phyloP scores from a whole-genome alignment of 106 monocot genomes.

The Hemerocallis citrina region DNA sequence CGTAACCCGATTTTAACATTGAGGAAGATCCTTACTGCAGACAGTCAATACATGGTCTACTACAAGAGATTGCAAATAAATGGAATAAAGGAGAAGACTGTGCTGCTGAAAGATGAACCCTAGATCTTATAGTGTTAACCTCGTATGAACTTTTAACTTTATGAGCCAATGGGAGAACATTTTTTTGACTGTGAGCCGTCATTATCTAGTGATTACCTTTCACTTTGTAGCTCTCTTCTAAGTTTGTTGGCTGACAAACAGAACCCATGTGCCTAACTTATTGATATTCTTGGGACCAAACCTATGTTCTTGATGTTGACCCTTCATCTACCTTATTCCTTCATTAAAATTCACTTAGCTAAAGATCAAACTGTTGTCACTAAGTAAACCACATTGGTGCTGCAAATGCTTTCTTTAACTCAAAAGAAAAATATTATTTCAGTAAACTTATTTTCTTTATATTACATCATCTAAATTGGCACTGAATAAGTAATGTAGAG shows the following conservation, averaged over 20 bases:
- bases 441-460: background rate
- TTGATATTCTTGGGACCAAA: background rate
- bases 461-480: constrained; percentile 1
- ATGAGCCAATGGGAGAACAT: background rate
- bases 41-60: no score
- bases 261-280: constrained; percentile 6
- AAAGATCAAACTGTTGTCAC: background rate
- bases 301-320: constrained; percentile 5
- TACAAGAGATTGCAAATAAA: no score
- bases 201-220: background rate
- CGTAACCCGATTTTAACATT: no score
- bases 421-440: background rate
- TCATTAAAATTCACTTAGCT: background rate
- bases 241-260: constrained; percentile 4
- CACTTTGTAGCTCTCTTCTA: background rate
- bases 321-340: constrained; percentile 6
- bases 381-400: background rate
- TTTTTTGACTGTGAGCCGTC: background rate
- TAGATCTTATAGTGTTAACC: no score
- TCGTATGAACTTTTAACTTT: no score
- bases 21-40: no score
- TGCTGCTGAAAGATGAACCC: no score
- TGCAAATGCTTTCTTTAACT: background rate
- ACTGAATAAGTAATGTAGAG: background rate
- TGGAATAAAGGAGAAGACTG: no score